These are phyloP conservation scores for Medicago lupulina DNA, from an alignment of 306 rosid species.

Conservation along the genomic window DNA sequence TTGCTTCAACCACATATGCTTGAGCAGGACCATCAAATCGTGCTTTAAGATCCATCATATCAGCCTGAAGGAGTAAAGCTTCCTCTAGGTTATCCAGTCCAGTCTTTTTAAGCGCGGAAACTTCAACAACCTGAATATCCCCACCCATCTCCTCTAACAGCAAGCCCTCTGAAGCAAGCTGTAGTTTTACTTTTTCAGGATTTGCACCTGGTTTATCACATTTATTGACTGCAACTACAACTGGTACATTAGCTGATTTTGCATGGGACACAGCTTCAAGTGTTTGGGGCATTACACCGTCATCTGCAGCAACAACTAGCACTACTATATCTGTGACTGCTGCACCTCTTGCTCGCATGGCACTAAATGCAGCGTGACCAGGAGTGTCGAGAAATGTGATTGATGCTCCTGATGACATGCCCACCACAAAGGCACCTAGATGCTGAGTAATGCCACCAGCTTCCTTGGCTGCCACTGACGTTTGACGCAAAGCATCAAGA, in stretches of 20 bases:
- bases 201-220: conserved; percentile 98
- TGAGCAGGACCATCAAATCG: conserved; percentile 96
- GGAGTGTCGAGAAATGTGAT: conserved; percentile 98
- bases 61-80: conserved; percentile 91
- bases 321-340: conserved; percentile 94
- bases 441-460: conserved; percentile 99
- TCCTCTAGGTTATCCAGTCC: conserved; percentile 89
- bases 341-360: conserved; percentile 98
- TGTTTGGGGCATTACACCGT: conserved; percentile 98
- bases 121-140: conserved; percentile 87
- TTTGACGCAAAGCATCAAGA: conserved; percentile 90
- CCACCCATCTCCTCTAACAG: conserved; percentile 98
- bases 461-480: conserved; percentile 93
- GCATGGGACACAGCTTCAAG: conserved; percentile 96
- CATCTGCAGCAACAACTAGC: conserved; percentile 96
- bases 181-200: conserved; percentile 84
- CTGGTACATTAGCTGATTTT: conserved; percentile 85
- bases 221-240: conserved; percentile 95
- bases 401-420: conserved; percentile 87
- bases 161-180: conserved; percentile 92
- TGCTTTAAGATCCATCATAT: conserved; percentile 92
- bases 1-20: conserved; percentile 98
- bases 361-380: conserved; percentile 99
- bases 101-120: conserved; percentile 76
- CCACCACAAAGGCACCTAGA: conserved; percentile 93